Conservation (phyloP, 352 stramenopile species). For the Pythium coloratum region DNA sequence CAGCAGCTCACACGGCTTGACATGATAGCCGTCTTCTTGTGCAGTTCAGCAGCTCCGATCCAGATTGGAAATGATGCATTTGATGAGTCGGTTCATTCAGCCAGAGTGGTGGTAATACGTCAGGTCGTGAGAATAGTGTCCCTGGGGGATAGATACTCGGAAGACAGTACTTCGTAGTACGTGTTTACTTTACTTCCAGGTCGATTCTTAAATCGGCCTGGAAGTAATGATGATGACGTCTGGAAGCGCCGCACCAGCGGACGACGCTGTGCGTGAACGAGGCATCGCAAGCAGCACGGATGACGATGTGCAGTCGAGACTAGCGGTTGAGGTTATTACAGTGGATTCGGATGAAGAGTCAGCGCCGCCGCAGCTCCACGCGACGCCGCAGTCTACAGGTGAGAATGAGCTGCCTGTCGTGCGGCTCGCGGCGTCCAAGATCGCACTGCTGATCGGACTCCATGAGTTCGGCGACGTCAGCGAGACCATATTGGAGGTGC, state of each 20-base stretch:
- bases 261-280: background rate
- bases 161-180: background rate
- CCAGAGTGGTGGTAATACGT: background rate
- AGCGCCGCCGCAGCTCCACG: background rate
- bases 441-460: slow-evolving; percentile 65
- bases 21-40: slow-evolving; percentile 1
- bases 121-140: slow-evolving; percentile 1
- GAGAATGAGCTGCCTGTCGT: slow-evolving; percentile 25
- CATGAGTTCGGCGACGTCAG: slow-evolving; percentile 67
- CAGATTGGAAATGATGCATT: background rate
- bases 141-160: background rate
- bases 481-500: slow-evolving; percentile 48
- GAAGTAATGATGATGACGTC: background rate
- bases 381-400: background rate
- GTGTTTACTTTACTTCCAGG: background rate
- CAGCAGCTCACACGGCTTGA: slow-evolving; percentile 27
- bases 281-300: background rate
- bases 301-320: background rate
- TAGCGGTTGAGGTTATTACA: background rate
- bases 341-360: background rate
- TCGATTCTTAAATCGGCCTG: background rate
- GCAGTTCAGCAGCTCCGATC: background rate
- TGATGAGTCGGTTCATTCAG: background rate
- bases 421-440: slow-evolving; percentile 69
- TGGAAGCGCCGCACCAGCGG: background rate